Percentiles rank a stretch among this genome's conserved stretches.
Evolutionary conservation across 805 yeast species (phyloP).

Genomic region (Candida pini): DNA sequence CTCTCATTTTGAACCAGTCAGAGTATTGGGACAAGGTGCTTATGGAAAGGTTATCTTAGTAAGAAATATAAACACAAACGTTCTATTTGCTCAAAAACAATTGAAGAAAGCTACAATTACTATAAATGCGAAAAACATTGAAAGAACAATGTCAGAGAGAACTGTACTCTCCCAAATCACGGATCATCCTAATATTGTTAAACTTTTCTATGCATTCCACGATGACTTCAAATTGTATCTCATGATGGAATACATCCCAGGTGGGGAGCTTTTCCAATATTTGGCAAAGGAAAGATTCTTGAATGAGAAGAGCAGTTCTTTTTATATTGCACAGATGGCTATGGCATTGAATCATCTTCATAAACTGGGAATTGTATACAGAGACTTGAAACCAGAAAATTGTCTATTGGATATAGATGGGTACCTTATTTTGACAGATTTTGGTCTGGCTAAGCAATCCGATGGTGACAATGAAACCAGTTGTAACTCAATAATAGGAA

Average conservation of each 20-base stretch:
- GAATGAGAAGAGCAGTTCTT: slow-evolving; percentile 58
- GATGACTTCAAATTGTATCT: slow-evolving; percentile 68
- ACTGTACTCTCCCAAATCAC: slow-evolving; percentile 56
- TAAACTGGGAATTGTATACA: slow-evolving; percentile 69
- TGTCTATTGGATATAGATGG: slow-evolving; percentile 72
- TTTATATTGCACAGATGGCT: slow-evolving; percentile 76
- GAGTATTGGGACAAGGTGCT: slow-evolving; percentile 79
- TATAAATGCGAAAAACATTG: slow-evolving; percentile 46
- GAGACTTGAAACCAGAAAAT: slow-evolving; percentile 88
- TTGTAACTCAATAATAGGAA: slow-evolving; percentile 62
- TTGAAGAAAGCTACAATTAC: slow-evolving; percentile 71
- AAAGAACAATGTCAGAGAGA: slow-evolving; percentile 73
- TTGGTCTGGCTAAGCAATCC: slow-evolving; percentile 61
- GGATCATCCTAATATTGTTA: slow-evolving; percentile 77
- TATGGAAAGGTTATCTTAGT: slow-evolving; percentile 81
- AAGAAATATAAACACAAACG: slow-evolving; percentile 51
- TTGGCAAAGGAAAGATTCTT: slow-evolving; percentile 39
- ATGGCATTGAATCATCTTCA: slow-evolving; percentile 73
- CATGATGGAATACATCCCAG: slow-evolving; percentile 78
- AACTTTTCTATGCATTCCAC: slow-evolving; percentile 77
- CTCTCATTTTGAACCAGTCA: slow-evolving; percentile 62
- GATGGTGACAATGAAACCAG: slow-evolving; percentile 27
- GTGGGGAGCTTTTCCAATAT: slow-evolving; percentile 77
- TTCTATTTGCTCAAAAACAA: slow-evolving; percentile 79
- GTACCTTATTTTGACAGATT: slow-evolving; percentile 77